Conservation (phyloP, 148 eudicot genomes). For the Rheum nobile region DNA sequence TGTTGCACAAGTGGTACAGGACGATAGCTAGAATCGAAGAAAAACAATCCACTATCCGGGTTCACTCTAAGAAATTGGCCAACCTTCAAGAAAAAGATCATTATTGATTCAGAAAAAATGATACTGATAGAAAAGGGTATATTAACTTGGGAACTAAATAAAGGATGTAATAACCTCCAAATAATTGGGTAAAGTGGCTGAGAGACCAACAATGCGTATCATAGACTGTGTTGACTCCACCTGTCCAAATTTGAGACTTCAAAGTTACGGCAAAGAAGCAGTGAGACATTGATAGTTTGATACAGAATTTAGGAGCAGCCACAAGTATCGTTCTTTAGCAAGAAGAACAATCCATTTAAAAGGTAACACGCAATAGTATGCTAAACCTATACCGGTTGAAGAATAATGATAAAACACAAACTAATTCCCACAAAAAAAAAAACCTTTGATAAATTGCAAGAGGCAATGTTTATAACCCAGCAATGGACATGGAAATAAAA, state of each 20-base stretch:
- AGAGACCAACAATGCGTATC: slow-evolving; percentile 98
- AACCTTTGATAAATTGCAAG: no score
- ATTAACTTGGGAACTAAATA: background rate
- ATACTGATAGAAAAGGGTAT: background rate
- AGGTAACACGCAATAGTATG: no score
- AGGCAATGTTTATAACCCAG: background rate
- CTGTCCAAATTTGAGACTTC: slow-evolving; percentile 23
- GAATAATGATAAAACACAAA: no score
- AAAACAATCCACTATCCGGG: slow-evolving; percentile 81
- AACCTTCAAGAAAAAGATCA: slow-evolving; percentile 38
- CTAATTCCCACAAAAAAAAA: no score
- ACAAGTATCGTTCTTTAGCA: background rate
- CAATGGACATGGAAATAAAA: background rate
- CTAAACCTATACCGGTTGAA: no score
- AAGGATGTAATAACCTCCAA: slow-evolving; percentile 47
- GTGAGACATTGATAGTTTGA: background rate
- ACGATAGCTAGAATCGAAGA: slow-evolving; percentile 97
- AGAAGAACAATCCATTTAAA: no score
- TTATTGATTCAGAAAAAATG: background rate
- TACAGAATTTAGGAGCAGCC: background rate
- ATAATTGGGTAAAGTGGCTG: slow-evolving; percentile 96
- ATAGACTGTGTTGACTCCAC: slow-evolving; percentile 93
- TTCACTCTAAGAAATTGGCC: slow-evolving; percentile 96
- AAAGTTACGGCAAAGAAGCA: background rate
- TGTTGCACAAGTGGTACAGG: slow-evolving; percentile 98